Evolutionary conservation across 202 grass and related monocot genomes (phyloP), one percentile per base, ranked within the genome.

Genomic region (Setaria viridis): DNA sequence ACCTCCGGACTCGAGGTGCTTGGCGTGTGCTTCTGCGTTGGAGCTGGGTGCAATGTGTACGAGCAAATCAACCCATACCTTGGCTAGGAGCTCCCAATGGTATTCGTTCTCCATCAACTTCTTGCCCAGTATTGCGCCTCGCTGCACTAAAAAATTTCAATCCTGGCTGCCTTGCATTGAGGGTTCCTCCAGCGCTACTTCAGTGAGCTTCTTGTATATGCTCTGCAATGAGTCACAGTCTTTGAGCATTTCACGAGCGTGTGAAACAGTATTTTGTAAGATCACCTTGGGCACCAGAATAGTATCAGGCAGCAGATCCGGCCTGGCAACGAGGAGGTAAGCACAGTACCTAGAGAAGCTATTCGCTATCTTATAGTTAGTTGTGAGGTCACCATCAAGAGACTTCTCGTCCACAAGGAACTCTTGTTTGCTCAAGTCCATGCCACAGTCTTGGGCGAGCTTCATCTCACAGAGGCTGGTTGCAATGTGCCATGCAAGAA

Each of bases 311-410:
- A 83, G 4, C 42, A 83, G 42, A 2, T 83, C 25, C 25, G 25
- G 25, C 25, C 25, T 25, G 25, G 25, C 25, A 25, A 25, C 25
- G 25, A 25, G 25, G 69, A 83, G 80, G 21, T 73, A 83, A 35
- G 53, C 80, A 53, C 80, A 87, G 15, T 87, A 87, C 9, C 30
- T 15, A 7, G 84, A 87, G 50, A 87, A 34, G 37, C 84, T 87
- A 13, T 87, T 87, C 9, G 77, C 67, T 1, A 81, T 16, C 2
- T 6, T 2, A 1, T 80, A 45, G 42, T 45, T 41, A 41, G 25
- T 25, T 25, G 25, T 25, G 25, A 25, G 25, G 25, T 25, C 25
- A 25, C 25, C 25, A 25, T 25, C 25, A 25, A 25, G 25, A 25
- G 25, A 25, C 25, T 25, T 25, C 25, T 25, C 25, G 25, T 25